Conservation (phyloP, 2,329 filamentous ascomycete genomes). For the Claviceps maximensis region DNA sequence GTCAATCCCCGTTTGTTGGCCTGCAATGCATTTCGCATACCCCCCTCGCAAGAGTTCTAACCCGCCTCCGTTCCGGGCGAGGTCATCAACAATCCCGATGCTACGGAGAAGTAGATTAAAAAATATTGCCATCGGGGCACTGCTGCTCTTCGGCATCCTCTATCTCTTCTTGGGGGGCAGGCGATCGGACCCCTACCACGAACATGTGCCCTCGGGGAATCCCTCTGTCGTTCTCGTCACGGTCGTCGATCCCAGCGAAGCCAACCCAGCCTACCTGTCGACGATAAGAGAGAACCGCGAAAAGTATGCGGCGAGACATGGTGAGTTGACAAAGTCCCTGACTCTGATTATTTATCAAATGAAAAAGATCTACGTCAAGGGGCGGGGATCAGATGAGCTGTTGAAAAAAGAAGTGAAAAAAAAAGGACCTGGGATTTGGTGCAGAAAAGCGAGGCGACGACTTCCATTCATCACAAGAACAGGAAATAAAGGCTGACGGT, state of each 20-base stretch:
- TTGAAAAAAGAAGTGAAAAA: no score
- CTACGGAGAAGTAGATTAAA: constrained; percentile 51
- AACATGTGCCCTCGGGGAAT: constrained; percentile 35
- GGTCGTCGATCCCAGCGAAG: constrained; percentile 55
- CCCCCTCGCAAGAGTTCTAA: constrained; percentile 74
- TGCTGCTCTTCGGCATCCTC: constrained; percentile 44
- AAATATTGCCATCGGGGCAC: constrained; percentile 38
- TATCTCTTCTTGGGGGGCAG: constrained; percentile 40
- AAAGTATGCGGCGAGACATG: constrained; percentile 75
- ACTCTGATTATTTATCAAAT: no score
- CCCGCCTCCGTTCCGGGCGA: constrained; percentile 55
- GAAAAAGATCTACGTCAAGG: background rate
- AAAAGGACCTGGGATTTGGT: background rate
- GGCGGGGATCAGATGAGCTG: background rate
- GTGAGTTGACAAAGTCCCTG: no score
- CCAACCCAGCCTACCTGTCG: constrained; percentile 54
- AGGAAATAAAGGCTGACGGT: background rate
- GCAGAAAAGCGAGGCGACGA: no score
- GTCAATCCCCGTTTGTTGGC: background rate
- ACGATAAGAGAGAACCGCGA: constrained; percentile 70
- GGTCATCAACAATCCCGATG: constrained; percentile 38
- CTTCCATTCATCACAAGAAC: background rate
- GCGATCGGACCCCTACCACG: constrained; percentile 17
- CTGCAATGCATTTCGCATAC: constrained; percentile 76
- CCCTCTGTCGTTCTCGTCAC: constrained; percentile 70